Percentiles rank a stretch among this genome's conserved stretches.
Conservation (phyloP, 257 asterid genomes). For the Mentha longifolia region DNA sequence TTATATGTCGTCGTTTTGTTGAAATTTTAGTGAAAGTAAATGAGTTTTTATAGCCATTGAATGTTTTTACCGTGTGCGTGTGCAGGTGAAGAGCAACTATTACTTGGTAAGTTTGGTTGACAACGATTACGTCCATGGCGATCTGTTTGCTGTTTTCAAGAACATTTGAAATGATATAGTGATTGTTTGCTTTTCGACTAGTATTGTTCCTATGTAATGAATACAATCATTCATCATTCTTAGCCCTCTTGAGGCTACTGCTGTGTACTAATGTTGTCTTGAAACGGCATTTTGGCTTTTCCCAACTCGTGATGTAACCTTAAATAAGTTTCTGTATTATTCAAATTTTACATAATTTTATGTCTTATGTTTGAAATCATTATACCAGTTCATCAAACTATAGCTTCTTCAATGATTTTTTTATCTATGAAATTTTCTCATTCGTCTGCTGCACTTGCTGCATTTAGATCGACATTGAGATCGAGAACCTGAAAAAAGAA, state of each 20-base stretch:
- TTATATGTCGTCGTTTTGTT: background rate
- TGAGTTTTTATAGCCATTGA: background rate
- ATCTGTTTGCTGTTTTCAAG: slow-evolving; percentile 73
- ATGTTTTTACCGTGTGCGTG: background rate
- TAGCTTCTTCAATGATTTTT: no score
- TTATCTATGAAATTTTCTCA: slow-evolving; percentile 25
- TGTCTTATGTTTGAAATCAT: background rate
- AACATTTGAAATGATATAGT: slow-evolving; percentile 49
- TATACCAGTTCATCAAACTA: no score
- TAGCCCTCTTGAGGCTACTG: slow-evolving; percentile 15
- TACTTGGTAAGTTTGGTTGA: slow-evolving; percentile 97
- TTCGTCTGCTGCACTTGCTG: slow-evolving; percentile 66
- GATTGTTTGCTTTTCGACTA: background rate
- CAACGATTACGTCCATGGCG: slow-evolving; percentile 79
- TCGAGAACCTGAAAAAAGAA: slow-evolving; percentile 45
- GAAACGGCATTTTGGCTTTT: slow-evolving; percentile 29
- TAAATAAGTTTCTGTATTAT: background rate
- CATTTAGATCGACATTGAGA: slow-evolving; percentile 55
- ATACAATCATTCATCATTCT: slow-evolving; percentile 23
- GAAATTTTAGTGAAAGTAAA: background rate
- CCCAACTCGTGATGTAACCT: slow-evolving; percentile 38
- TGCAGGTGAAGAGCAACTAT: slow-evolving; percentile 72
- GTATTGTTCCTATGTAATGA: slow-evolving; percentile 8
- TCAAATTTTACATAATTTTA: background rate
- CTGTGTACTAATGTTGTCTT: slow-evolving; percentile 27